Base-by-base conservation (phyloP, 2,329 filamentous ascomycete genomes). In the Fusarium beomiforme region DNA sequence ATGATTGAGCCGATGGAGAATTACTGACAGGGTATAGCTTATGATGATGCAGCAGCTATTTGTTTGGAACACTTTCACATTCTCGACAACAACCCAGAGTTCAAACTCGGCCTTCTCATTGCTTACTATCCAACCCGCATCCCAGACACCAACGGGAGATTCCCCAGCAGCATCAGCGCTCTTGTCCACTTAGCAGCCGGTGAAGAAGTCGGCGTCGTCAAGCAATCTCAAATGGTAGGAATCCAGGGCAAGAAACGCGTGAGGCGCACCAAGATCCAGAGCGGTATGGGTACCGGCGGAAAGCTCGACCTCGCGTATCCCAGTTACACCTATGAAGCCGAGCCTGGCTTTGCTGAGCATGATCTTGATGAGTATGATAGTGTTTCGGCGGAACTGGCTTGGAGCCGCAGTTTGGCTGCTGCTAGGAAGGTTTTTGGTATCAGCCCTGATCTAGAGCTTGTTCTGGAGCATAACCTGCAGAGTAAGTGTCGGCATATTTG, bases 291-390 rank as follows among this genome's bases (percentile, higher is more conserved):
- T 2, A 75, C 78, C 0, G 83, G 83, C 0, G 79, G 81, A 7
- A 77, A 73, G 9, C 64, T 82, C 39, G 70, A 76, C 13, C 72
- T 81, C 2, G 82, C 78, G 0, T 85, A 83, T 44, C 79, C 79
- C 0, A 79, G 79, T 21, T 85, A 84, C 44, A 78, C 79, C 1
- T 85, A 85, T 53, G 67, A 81, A 12, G 82, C 87, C 81, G 81
- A 88, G 54, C 81, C 88, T 0, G 92, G 92, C 0, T 94, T 95
- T 69, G 92, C 92, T 0, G 92, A 94, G 79, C 85, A 86, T 23
- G 89, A 93, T 60, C 78, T 92, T 34, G 89, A 92, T 5, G 88
- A 91, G 70, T 94, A 89, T 73, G 87, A 93, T 69, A 83, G 85
- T 13, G 83, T 92, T 6, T 86, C 87, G 1, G 88, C 91, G 3